Percentiles rank a stretch among this genome's conserved stretches.
Evolutionary conservation across 306 rosid species (phyloP).

Genomic region (Datisca glomerata): DNA sequence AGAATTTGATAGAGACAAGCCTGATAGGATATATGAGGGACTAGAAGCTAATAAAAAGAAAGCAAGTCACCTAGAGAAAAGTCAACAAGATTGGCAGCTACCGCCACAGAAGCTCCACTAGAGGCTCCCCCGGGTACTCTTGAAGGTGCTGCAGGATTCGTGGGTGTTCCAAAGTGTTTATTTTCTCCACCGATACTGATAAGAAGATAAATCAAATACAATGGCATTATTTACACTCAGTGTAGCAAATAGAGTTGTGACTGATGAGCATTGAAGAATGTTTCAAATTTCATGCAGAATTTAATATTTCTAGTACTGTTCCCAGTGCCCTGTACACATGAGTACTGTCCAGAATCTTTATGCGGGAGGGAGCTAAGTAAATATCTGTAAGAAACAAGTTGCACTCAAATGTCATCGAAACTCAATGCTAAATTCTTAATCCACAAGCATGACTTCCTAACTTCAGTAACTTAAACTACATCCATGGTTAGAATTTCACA

Average conservation of each 20-base stretch:
- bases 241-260: not conserved
- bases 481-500: not conserved
- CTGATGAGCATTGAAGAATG: no score
- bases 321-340: no score
- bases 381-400: no score
- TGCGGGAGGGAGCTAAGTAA: no score
- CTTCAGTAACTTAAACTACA: not conserved
- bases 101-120: constrained; percentile 92
- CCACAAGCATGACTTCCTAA: not conserved
- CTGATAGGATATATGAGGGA: not conserved
- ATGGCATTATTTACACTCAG: not conserved
- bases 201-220: constrained; percentile 7
- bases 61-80: constrained; percentile 80
- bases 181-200: constrained; percentile 76
- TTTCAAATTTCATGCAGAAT: no score
- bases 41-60: not conserved
- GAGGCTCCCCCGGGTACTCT: constrained; percentile 86
- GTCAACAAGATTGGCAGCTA: constrained; percentile 77
- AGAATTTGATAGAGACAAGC: no score
- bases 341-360: no score
- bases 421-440: no score
- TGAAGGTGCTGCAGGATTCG: constrained; percentile 60
- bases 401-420: no score
- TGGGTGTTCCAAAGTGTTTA: constrained; percentile 71
- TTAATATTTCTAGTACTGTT: no score